Conservation (phyloP, 2,329 filamentous ascomycete genomes). For the Gyromitra esculenta region DNA sequence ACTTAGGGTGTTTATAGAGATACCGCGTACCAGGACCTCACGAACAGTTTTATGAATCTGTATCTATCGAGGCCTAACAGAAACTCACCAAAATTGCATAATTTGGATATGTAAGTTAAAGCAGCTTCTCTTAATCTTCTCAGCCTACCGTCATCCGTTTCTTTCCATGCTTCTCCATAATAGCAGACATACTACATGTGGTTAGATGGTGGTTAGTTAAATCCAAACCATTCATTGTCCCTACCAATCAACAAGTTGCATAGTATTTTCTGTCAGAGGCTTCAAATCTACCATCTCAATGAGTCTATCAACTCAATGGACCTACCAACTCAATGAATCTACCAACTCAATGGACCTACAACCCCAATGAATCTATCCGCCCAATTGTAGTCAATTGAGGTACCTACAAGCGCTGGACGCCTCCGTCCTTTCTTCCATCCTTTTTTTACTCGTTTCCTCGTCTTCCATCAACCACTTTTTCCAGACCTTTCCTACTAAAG, state of each 20-base stretch:
- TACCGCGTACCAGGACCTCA: not conserved
- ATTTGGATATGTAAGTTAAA: not conserved
- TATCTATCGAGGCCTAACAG: not conserved
- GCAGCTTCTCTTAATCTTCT: not conserved
- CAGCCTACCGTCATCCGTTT: not conserved
- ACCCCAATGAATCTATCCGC: not conserved
- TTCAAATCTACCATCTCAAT: not conserved
- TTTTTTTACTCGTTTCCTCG: not conserved
- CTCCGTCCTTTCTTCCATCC: not conserved
- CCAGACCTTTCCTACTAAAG: not conserved
- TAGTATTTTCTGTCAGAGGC: not conserved
- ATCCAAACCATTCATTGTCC: not conserved
- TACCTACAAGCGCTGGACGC: not conserved
- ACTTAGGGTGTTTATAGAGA: not conserved
- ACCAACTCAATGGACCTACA: not conserved
- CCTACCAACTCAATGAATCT: not conserved
- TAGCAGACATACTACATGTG: not conserved
- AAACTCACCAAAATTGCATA: not conserved
- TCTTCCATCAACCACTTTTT: not conserved
- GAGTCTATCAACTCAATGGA: not conserved
- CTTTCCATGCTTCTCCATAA: not conserved
- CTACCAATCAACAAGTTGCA: not conserved
- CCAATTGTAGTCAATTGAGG: not conserved
- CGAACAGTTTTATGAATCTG: not conserved
- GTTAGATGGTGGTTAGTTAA: no score